A percentile compares a stretch with the other conserved stretches of the same genome.
These are phyloP conservation scores for Cryphonectria japonica DNA, from an alignment of 2,329 filamentous ascomycete species.

Conservation along the genomic window DNA sequence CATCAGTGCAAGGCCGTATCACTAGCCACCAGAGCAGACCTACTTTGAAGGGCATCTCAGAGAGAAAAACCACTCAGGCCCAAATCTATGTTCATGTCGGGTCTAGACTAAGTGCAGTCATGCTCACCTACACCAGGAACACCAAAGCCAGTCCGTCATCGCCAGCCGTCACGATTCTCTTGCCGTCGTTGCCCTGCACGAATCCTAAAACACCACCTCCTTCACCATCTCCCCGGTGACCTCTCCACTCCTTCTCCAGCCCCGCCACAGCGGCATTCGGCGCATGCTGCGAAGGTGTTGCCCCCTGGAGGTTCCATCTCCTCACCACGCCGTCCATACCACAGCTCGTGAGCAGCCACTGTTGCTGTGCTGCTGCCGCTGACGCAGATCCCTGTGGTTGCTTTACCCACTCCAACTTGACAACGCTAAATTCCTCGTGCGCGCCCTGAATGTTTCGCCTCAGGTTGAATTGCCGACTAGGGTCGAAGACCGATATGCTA, in stretches of 20 bases:
- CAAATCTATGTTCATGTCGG: neutral
- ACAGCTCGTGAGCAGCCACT: conserved; percentile 79
- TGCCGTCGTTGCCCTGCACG: conserved; percentile 77
- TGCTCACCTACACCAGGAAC: conserved; percentile 57
- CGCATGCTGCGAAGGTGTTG: conserved; percentile 35
- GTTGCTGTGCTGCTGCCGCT: conserved; percentile 40
- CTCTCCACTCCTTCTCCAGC: conserved; percentile 84
- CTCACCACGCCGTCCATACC: conserved; percentile 92
- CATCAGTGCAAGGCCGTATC: neutral
- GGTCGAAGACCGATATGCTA: conserved; percentile 85
- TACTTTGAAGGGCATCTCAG: neutral
- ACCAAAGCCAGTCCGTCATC: conserved; percentile 78
- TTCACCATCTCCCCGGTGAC: conserved; percentile 82
- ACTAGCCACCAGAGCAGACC: neutral
- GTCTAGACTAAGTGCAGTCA: neutral
- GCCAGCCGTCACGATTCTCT: conserved; percentile 82
- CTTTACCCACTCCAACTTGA: conserved; percentile 87
- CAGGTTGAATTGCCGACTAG: conserved; percentile 83
- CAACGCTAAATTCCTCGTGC: conserved; percentile 86
- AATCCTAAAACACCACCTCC: conserved; percentile 90
- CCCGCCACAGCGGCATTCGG: conserved; percentile 62
- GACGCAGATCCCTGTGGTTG: conserved; percentile 33
- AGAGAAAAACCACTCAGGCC: neutral
- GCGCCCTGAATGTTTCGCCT: conserved; percentile 79
- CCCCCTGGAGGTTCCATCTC: conserved; percentile 79